A percentile compares a stretch with the other conserved stretches of the same genome.
phyloP scores from a whole-genome alignment of 495 filamentous ascomycete genomes.

The Penicillium cataractarum region DNA sequence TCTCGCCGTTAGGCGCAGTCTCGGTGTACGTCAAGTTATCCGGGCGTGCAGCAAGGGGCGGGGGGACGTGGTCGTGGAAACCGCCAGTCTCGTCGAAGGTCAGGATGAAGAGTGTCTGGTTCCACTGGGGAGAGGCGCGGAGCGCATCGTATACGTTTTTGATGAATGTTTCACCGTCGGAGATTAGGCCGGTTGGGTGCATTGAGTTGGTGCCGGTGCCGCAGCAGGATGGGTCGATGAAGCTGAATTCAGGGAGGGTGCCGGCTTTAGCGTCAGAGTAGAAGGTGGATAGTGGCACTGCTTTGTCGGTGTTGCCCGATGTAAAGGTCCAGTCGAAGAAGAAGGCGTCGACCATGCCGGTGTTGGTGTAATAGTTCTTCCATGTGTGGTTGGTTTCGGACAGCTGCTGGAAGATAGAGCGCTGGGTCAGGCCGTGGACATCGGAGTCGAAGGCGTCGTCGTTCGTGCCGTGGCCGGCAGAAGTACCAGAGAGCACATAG shows the following conservation, averaged over 20 bases:
- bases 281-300: conserved; percentile 38
- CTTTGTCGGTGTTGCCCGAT: conserved; percentile 36
- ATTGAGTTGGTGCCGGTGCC: conserved; percentile 47
- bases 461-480: conserved; percentile 51
- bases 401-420: conserved; percentile 53
- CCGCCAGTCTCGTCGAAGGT: conserved; percentile 56
- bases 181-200: conserved; percentile 51
- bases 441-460: conserved; percentile 42
- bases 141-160: conserved; percentile 55
- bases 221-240: conserved; percentile 58
- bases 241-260: conserved; percentile 49
- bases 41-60: conserved; percentile 42
- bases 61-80: conserved; percentile 54
- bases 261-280: conserved; percentile 44
- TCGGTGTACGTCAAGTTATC: conserved; percentile 51
- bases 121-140: conserved; percentile 49
- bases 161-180: conserved; percentile 51
- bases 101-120: conserved; percentile 50
- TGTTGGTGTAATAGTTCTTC: conserved; percentile 54
- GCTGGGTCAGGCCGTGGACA: conserved; percentile 41
- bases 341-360: conserved; percentile 34
- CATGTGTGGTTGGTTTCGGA: conserved; percentile 46
- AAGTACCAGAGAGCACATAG: conserved; percentile 50
- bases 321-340: conserved; percentile 50
- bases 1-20: conserved; percentile 40